Evolutionary conservation across 371 early-diverging fungal species (phyloP), one percentile per base, ranked within the genome.

Genomic region (Apophysomyces sp.): DNA sequence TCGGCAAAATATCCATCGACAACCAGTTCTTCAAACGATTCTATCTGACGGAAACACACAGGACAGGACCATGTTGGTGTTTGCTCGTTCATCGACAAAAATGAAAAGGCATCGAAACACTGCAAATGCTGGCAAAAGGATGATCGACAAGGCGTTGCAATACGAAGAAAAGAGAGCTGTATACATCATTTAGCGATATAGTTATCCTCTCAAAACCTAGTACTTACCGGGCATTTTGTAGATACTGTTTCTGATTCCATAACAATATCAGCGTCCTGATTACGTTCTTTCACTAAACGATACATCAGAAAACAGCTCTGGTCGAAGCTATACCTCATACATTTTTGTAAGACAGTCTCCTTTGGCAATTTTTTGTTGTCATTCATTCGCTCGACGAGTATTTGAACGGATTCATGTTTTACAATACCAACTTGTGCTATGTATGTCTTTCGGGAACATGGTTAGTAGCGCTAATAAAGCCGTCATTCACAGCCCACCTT

Each of bases 1-100:
- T 85, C 86, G 12, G 76, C 67, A 69, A 89, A 91, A 59, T 86
- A 92, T 32, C 82, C 86, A 65, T 89, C 90, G 24, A 87, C 72
- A 1, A 88, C 70, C 12, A 89, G 70, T 51, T 89, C 89, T 8
- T 83, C 76, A 81, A 81, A 86, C 0, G 82, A 76, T 34, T 68
- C 64, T 32, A 91, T 80, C n/a, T 58, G 58, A 16, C 75, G 62
- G 60, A 80, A 76, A 61, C 93, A 93, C 0, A 89, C 83, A 2
- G 93, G 93, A 44, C 93, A 93, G 31, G 79, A 81, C 88, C 89
- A 91, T 0, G 86, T 83, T 0, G 89, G 88, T 3, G 83, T 81
- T 40, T 84, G 87, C 57, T 85, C 87, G 49, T 90, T 91, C 78
- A 93, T 83, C 27, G 81, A 70, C 31, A 92, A 69, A 57, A 85